These are phyloP conservation scores for Emmonsia crescens DNA, from an alignment of 2,329 filamentous ascomycete species.

Conservation along the genomic window DNA sequence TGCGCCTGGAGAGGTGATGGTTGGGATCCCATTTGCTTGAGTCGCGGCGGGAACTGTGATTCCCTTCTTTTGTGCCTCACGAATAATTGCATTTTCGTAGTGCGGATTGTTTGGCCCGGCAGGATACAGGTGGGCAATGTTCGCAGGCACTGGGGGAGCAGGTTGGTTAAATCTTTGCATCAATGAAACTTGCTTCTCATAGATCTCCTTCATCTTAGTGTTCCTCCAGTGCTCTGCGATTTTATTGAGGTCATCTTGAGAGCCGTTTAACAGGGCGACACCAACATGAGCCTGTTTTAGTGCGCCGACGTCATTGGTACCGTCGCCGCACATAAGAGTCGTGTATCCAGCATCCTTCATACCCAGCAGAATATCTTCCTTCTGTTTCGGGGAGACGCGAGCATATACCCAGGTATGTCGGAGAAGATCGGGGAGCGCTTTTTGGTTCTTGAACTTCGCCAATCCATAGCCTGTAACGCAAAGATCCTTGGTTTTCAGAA, in stretches of 20 bases:
- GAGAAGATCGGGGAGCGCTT: slow-evolving; percentile 64
- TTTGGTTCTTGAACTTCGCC: slow-evolving; percentile 73
- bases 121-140: slow-evolving; percentile 90
- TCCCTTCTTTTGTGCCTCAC: slow-evolving; percentile 71
- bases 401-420: slow-evolving; percentile 96
- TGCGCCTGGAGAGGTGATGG: slow-evolving; percentile 56
- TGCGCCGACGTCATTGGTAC: slow-evolving; percentile 95
- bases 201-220: slow-evolving; percentile 96
- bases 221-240: slow-evolving; percentile 91
- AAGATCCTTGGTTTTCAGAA: slow-evolving; percentile 76
- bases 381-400: slow-evolving; percentile 95
- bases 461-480: slow-evolving; percentile 94
- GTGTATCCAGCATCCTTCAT: slow-evolving; percentile 96
- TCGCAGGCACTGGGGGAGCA: slow-evolving; percentile 74
- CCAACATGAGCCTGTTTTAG: slow-evolving; percentile 97
- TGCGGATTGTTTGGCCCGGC: slow-evolving; percentile 87
- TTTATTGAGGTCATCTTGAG: slow-evolving; percentile 76
- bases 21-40: slow-evolving; percentile 47
- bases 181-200: slow-evolving; percentile 85
- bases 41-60: slow-evolving; percentile 41
- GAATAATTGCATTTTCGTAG: slow-evolving; percentile 80
- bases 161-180: slow-evolving; percentile 96
- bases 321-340: slow-evolving; percentile 96
- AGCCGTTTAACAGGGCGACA: slow-evolving; percentile 90
- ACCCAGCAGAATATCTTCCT: slow-evolving; percentile 94